Conservation (phyloP, 306 rosid species). For the Citrullus mucosospermus region DNA sequence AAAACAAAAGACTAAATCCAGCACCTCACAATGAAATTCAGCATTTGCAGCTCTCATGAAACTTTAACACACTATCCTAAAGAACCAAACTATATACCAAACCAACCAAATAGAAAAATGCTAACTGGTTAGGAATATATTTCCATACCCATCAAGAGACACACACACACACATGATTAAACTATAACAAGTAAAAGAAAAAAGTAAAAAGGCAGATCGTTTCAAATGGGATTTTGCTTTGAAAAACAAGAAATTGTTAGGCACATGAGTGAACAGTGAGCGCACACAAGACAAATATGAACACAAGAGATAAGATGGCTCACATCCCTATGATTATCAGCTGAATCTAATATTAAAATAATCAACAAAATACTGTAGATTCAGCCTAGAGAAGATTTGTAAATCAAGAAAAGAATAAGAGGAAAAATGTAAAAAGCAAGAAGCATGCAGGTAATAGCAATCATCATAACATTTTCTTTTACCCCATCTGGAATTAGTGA, state of each 20-base stretch:
- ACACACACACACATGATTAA: neutral
- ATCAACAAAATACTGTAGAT: neutral
- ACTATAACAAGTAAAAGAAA: neutral
- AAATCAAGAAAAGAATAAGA: neutral
- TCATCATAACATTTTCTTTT: neutral
- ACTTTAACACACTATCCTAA: neutral
- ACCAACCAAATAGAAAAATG: neutral
- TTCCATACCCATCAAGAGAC: neutral
- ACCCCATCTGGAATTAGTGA: too few species aligned
- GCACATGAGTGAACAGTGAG: conserved; percentile 3
- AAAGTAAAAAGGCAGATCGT: neutral
- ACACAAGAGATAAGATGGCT: neutral
- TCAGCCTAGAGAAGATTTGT: neutral
- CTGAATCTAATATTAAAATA: neutral
- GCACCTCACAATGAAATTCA: neutral
- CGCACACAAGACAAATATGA: neutral
- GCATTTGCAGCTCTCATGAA: neutral
- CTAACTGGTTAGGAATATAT: neutral
- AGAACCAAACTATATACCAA: neutral
- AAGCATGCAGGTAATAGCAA: neutral
- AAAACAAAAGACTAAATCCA: neutral
- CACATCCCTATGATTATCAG: neutral
- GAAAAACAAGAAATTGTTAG: neutral
- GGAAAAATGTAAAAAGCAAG: neutral
- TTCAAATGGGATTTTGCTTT: neutral